Conservation (phyloP, 441 rosid species). For the Euphorbia schlechtendalii region DNA sequence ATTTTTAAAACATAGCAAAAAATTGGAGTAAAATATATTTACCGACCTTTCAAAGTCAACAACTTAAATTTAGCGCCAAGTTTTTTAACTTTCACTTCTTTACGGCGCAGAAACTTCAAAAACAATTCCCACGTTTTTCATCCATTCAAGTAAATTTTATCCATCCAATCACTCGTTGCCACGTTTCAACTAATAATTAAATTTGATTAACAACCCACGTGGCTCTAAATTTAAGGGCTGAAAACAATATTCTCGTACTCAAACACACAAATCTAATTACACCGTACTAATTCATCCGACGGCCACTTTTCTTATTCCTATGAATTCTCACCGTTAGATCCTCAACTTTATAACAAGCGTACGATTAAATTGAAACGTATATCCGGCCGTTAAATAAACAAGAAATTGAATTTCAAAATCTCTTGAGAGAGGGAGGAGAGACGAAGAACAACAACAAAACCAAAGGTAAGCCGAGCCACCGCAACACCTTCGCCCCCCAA, state of each 20-base stretch:
- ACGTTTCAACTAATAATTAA: constrained; percentile 2
- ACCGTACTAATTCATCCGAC: constrained; percentile 33
- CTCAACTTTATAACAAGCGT: constrained; percentile 18
- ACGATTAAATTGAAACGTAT: constrained; percentile 25
- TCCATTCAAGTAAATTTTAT: not conserved
- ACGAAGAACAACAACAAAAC: constrained; percentile 24
- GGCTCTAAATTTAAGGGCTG: not conserved
- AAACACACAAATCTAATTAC: not conserved
- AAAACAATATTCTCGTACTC: not conserved
- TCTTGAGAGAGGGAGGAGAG: constrained; percentile 68
- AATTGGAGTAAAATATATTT: too few species aligned
- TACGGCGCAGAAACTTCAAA: constrained; percentile 3
- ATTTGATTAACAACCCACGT: not conserved
- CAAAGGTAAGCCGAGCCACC: constrained; percentile 27
- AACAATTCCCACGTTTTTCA: constrained; percentile 12
- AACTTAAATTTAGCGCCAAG: constrained; percentile 31
- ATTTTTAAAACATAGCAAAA: too few species aligned
- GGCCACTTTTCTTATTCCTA: constrained; percentile 35
- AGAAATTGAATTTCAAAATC: constrained; percentile 77
- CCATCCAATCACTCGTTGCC: constrained; percentile 1
- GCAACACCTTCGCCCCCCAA: constrained; percentile 14
- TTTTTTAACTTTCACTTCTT: constrained; percentile 14
- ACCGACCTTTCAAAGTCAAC: constrained; percentile 8
- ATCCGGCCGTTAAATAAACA: constrained; percentile 57
- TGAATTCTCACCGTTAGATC: constrained; percentile 55